Evolutionary conservation across 305 asterid species (phyloP).

Genomic region (Solanum hybrid): DNA sequence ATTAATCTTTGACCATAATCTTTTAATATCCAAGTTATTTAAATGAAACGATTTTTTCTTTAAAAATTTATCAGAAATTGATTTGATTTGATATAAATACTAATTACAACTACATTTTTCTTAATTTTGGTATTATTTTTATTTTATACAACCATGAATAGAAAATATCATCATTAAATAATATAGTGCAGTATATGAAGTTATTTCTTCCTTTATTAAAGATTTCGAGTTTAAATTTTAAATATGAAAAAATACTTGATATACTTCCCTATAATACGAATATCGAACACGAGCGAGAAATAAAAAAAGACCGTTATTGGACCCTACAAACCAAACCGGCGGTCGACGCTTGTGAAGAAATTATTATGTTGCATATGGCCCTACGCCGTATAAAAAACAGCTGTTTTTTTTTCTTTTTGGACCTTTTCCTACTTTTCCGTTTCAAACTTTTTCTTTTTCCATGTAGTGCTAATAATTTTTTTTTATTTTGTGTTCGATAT

Average conservation of each 20-base stretch:
- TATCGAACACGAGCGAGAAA: too few relatives aligned
- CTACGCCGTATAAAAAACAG: background rate
- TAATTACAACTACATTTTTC: background rate
- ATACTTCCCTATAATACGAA: too few relatives aligned
- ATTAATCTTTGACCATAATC: background rate
- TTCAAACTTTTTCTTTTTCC: background rate
- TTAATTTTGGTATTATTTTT: background rate
- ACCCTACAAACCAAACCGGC: background rate
- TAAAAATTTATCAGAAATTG: background rate
- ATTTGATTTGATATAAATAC: background rate
- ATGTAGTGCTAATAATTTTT: background rate
- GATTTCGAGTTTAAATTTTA: too few relatives aligned
- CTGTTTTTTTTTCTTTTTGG: background rate
- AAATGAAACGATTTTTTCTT: background rate
- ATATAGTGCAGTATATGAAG: background rate
- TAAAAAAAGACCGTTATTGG: background rate
- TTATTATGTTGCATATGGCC: background rate
- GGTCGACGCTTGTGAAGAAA: background rate
- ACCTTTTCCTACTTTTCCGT: background rate
- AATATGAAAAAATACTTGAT: too few relatives aligned
- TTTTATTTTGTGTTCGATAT: background rate
- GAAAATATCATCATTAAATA: too few relatives aligned
- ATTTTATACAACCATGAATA: too few relatives aligned
- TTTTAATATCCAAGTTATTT: background rate
- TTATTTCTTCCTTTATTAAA: too few relatives aligned